Percentiles rank a stretch among this genome's conserved stretches.
Conservation (phyloP, 306 rosid species). For the Vigna nakashimae region DNA sequence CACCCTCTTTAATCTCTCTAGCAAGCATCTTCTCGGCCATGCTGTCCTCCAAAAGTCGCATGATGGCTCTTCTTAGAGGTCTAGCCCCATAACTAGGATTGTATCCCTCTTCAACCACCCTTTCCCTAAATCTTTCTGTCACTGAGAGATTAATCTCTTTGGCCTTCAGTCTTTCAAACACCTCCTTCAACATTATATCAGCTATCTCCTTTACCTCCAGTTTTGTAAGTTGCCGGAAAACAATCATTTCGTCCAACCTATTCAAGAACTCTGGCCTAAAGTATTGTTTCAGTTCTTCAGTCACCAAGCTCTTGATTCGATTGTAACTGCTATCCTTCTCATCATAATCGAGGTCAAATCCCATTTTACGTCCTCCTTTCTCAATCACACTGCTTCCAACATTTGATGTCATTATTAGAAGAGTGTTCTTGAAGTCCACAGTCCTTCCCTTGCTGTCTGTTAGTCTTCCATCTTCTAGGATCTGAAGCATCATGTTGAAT, state of each 20-base stretch:
- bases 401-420: constrained; percentile 93
- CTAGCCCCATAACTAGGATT: constrained; percentile 99
- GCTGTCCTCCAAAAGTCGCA: constrained; percentile 97
- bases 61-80: constrained; percentile 94
- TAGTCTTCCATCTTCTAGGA: constrained; percentile 92
- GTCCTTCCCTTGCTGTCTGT: constrained; percentile 98
- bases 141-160: constrained; percentile 90
- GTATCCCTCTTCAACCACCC: constrained; percentile 94
- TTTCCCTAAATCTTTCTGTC: constrained; percentile 89
- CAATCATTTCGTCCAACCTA: constrained; percentile 95
- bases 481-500: constrained; percentile 98
- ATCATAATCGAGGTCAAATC: constrained; percentile 89
- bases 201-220: constrained; percentile 95
- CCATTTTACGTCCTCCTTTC: constrained; percentile 91
- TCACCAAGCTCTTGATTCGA: constrained; percentile 92
- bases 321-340: constrained; percentile 94
- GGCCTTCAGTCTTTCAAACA: constrained; percentile 77
- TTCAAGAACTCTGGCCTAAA: constrained; percentile 93
- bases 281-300: constrained; percentile 90
- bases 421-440: constrained; percentile 96
- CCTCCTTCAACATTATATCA: constrained; percentile 93
- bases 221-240: constrained; percentile 92
- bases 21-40: constrained; percentile 99
- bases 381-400: constrained; percentile 97
- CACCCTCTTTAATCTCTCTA: constrained; percentile 92